phyloP scores from a whole-genome alignment of 73 alveolate species.

The Tetrahymena malaccensis region DNA sequence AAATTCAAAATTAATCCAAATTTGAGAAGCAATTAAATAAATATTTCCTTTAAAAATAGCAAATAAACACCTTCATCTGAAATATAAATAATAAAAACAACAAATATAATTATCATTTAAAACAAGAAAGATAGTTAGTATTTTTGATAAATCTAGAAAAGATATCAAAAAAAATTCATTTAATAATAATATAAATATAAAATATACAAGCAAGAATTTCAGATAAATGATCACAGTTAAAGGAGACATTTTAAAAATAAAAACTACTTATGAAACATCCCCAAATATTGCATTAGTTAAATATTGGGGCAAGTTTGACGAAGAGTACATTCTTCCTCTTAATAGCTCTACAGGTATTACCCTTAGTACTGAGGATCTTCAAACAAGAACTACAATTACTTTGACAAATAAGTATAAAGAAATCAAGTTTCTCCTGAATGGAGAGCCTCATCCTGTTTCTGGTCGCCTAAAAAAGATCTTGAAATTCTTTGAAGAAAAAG shows the following conservation, averaged over 20 bases:
- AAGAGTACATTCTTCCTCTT: slow-evolving; percentile 74
- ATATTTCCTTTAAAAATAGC: background rate
- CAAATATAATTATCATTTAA: background rate
- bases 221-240: background rate
- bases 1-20: background rate
- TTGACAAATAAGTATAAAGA: slow-evolving; percentile 21
- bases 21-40: background rate
- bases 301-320: slow-evolving; percentile 95
- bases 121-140: background rate
- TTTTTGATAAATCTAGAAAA: background rate
- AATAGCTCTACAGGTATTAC: slow-evolving; percentile 83
- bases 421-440: slow-evolving; percentile 45
- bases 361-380: slow-evolving; percentile 62
- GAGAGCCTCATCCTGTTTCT: slow-evolving; percentile 47
- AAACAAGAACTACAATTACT: slow-evolving; percentile 65
- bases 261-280: slow-evolving; percentile 21
- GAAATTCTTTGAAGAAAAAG: background rate
- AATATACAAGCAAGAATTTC: no score
- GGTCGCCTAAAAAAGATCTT: background rate
- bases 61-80: background rate
- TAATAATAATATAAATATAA: no score
- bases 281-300: slow-evolving; percentile 86
- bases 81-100: no score
- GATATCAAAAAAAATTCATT: background rate
- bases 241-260: background rate